These are phyloP conservation scores for Rubroboletus satanas DNA, from an alignment of 768 basidiomycete genomes.

Conservation along the genomic window DNA sequence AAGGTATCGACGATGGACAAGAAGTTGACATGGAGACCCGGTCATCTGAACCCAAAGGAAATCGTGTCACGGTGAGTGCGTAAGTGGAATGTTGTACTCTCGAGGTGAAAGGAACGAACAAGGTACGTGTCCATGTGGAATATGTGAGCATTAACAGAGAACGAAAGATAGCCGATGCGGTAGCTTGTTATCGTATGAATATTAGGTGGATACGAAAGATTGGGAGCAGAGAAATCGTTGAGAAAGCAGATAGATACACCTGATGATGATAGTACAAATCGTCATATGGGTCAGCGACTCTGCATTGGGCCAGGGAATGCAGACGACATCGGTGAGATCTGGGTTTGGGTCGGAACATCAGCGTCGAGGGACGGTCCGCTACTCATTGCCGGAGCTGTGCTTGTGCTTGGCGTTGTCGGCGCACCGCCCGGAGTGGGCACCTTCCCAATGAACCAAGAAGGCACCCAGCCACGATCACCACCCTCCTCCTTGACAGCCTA, in stretches of 20 bases:
- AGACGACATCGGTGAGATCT: conserved; percentile 76
- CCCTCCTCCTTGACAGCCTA: conserved; percentile 92
- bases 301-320: conserved; percentile 56
- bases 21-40: conserved; percentile 13
- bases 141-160: conserved; percentile 28
- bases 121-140: conserved; percentile 14
- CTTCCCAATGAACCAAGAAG: conserved; percentile 97
- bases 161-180: conserved; percentile 23
- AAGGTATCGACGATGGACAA: conserved; percentile 16
- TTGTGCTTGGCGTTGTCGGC: conserved; percentile 49
- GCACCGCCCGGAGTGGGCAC: conserved; percentile 45
- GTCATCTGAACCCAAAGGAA: conserved; percentile 13
- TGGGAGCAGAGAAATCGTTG: conserved; percentile 10
- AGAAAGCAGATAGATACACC: conserved; percentile 26
- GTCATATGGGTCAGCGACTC: conserved; percentile 21
- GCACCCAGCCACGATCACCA: conserved; percentile 96
- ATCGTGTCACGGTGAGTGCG: conserved; percentile 12
- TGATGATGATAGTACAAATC: conserved; percentile 7
- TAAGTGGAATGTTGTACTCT: conserved; percentile 15
- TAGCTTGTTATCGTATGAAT: conserved; percentile 17
- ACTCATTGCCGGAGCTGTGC: conserved; percentile 34
- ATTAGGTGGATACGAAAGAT: conserved; percentile 24
- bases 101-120: conserved; percentile 10
- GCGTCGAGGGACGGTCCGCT: conserved; percentile 31
- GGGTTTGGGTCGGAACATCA: conserved; percentile 44